Conservation (phyloP, 2,329 filamentous ascomycete genomes). For the Rhynchosporium agropyri region DNA sequence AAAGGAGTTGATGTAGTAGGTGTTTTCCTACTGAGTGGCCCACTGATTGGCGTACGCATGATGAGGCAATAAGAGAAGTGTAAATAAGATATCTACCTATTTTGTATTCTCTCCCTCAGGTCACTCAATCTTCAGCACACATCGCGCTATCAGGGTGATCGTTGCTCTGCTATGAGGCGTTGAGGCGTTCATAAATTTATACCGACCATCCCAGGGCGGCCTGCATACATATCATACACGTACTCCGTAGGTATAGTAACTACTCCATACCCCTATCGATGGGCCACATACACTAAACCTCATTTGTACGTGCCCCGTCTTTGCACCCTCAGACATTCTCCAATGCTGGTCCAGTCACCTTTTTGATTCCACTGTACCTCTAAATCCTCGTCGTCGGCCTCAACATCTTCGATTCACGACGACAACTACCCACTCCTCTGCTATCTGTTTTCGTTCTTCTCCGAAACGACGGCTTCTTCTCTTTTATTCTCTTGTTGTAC, state of each 20-base stretch:
- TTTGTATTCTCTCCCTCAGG: too few relatives aligned
- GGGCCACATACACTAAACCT: conserved; percentile 4
- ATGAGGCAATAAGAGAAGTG: neutral
- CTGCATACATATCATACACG: neutral
- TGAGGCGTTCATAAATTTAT: conserved; percentile 12
- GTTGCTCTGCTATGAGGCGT: too few relatives aligned
- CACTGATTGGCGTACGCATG: neutral
- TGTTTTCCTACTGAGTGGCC: too few relatives aligned
- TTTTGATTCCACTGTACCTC: conserved; percentile 20
- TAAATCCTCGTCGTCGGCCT: conserved; percentile 21
- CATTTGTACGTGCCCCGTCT: conserved; percentile 6
- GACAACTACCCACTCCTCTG: conserved; percentile 20
- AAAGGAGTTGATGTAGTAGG: too few relatives aligned
- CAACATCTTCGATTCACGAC: conserved; percentile 24
- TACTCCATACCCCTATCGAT: conserved; percentile 7
- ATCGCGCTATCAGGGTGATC: neutral
- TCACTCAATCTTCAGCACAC: too few relatives aligned
- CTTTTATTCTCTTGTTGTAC: conserved; percentile 28
- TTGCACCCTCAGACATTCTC: conserved; percentile 15
- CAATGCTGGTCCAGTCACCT: conserved; percentile 17
- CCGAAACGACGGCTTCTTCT: conserved; percentile 20
- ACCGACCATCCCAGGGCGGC: conserved; percentile 2
- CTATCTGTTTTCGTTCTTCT: conserved; percentile 17
- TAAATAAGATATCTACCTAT: neutral
- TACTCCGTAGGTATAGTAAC: neutral